Base-by-base conservation (phyloP, 2,329 filamentous ascomycete genomes). In the Teratosphaeria pseudoeucalypti region DNA sequence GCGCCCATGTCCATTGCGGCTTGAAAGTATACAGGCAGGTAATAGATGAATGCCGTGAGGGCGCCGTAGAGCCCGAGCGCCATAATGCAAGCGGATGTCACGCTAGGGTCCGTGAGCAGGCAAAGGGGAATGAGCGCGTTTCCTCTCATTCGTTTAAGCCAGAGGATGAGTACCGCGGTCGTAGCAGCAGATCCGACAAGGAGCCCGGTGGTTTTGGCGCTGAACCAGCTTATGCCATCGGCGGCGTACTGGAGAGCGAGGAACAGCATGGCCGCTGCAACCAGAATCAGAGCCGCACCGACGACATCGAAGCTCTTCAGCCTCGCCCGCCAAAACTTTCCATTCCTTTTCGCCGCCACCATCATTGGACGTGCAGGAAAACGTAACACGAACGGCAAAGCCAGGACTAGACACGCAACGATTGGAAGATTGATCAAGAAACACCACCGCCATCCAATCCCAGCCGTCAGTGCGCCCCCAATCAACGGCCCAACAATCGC, bases 401-500 rank as follows among this genome's bases (percentile, higher is more conserved):
- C 37, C 37, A 43, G 37, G 37, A 43, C 37, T 12, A 43, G 16
- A 43, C 9, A 43, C 37, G 11, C 53, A 32, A 29, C 70, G 37
- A 70, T 63, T 4, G 71, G 70, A 9, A 71, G 62, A 52, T 72
- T 73, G 59, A 74, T 71, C 52, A 66, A 70, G 53, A 72, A 74
- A 58, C 72, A 74, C 66, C 70, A 71, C 37, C 72, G 58, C 73
- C 73, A 75, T 23, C 62, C 65, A 1, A 71, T 55, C 9, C 49
- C 72, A 11, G 37, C 63, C 27, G 66, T 72, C 16, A 74, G 59
- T 12, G 66, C 67, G 53, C 71, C 72, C 9, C 72, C 72, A 16
- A 74, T 57, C n/a, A 71, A 56, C 10, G 72, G 70, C 5, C 69
- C 68, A 11, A 55, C 29, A 19, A 71, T 63, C 6, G 64, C 63